phyloP scores from a whole-genome alignment of 2,329 filamentous ascomycete genomes.

The Fusarium sp. region DNA sequence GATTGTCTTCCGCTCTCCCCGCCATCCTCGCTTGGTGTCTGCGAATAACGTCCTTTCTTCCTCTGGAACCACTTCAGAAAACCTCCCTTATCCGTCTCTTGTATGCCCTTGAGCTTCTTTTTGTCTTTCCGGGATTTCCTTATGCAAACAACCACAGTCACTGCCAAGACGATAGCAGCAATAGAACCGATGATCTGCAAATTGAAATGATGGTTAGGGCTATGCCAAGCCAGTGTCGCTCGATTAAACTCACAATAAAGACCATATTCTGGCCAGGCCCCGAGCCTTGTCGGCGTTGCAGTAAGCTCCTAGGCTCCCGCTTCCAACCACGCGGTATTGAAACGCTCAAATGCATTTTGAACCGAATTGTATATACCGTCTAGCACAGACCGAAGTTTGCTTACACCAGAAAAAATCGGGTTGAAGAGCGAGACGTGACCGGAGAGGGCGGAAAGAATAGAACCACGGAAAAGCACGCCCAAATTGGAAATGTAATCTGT shows the following conservation, averaged over 20 bases:
- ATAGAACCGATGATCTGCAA: slow-evolving; percentile 39
- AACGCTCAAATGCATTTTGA: slow-evolving; percentile 42
- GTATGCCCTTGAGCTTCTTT: slow-evolving; percentile 29
- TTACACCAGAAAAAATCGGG: slow-evolving; percentile 8
- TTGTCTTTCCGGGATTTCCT: slow-evolving; percentile 13
- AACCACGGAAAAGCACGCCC: slow-evolving; percentile 8
- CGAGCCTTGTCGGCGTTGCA: slow-evolving; percentile 14
- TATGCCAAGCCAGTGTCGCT: background rate
- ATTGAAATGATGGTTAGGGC: slow-evolving; percentile 7
- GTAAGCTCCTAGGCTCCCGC: slow-evolving; percentile 13
- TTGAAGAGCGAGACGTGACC: slow-evolving; percentile 5
- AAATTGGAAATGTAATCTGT: slow-evolving; percentile 17
- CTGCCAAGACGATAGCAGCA: slow-evolving; percentile 21
- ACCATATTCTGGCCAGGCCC: slow-evolving; percentile 31
- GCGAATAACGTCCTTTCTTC: slow-evolving; percentile 46
- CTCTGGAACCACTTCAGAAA: slow-evolving; percentile 31
- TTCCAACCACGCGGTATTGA: slow-evolving; percentile 40
- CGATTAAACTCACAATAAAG: slow-evolving; percentile 42
- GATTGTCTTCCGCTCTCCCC: slow-evolving; percentile 39
- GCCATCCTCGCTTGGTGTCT: slow-evolving; percentile 49
- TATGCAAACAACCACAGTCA: slow-evolving; percentile 31
- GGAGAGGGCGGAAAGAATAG: slow-evolving; percentile 20
- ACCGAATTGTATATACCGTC: slow-evolving; percentile 32
- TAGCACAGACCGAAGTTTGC: slow-evolving; percentile 14
- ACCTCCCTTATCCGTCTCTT: slow-evolving; percentile 37